phyloP scores from a whole-genome alignment of 2,329 filamentous ascomycete genomes.

The Bretziella fagacearum region DNA sequence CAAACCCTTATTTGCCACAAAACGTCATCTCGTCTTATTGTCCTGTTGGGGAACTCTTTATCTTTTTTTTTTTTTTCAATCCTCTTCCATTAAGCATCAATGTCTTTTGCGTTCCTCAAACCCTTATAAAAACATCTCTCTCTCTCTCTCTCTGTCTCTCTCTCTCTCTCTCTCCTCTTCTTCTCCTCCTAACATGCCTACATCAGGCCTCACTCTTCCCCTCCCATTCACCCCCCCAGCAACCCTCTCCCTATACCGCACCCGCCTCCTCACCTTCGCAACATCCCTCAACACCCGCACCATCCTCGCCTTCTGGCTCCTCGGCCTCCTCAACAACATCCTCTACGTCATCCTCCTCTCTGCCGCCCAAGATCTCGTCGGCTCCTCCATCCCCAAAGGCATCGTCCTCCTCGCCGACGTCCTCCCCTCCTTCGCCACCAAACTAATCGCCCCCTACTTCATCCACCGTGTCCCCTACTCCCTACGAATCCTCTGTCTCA shows the following conservation, averaged over 20 bases:
- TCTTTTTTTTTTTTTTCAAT: too few relatives aligned
- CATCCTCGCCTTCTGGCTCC: background rate
- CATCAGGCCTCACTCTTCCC: background rate
- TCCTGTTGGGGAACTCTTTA: too few relatives aligned
- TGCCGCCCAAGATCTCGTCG: conserved; percentile 86
- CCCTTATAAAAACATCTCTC: too few relatives aligned
- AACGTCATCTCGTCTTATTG: too few relatives aligned
- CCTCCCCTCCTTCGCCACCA: conserved; percentile 72
- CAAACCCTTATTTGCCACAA: too few relatives aligned
- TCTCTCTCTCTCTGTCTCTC: too few relatives aligned
- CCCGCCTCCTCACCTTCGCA: conserved; percentile 11
- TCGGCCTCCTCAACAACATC: conserved; percentile 67
- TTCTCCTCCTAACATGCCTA: background rate
- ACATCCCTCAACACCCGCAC: conserved; percentile 12
- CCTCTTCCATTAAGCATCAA: too few relatives aligned
- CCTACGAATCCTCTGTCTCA: conserved; percentile 57
- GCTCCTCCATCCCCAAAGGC: conserved; percentile 66
- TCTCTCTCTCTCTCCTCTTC: background rate
- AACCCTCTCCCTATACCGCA: background rate
- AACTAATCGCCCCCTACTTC: conserved; percentile 81
- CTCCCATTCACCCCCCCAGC: too few relatives aligned
- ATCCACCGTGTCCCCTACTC: conserved; percentile 76
- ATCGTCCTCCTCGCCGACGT: conserved; percentile 88
- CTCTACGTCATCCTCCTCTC: conserved; percentile 95
- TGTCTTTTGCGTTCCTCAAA: too few relatives aligned